These are phyloP conservation scores for Colletotrichum somersetense DNA, from an alignment of 2,329 filamentous ascomycete species.

Conservation along the genomic window DNA sequence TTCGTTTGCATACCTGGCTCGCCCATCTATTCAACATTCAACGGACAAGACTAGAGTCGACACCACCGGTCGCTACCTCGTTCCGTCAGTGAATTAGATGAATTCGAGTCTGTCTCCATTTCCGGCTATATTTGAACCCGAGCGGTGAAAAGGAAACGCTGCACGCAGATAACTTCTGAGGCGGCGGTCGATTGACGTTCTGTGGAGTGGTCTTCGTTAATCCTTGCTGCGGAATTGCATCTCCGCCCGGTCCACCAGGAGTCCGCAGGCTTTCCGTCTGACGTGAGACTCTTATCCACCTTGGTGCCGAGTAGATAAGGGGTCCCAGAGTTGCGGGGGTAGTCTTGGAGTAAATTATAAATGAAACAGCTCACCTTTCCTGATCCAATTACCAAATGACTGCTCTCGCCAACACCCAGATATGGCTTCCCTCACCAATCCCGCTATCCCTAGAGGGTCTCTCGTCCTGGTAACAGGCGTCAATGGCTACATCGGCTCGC, in stretches of 20 bases:
- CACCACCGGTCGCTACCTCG: too few species aligned
- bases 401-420: neutral
- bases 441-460: slow-evolving; percentile 5
- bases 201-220: neutral
- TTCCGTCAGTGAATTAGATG: neutral
- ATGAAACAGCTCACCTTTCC: neutral
- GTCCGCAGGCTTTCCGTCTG: neutral
- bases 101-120: neutral
- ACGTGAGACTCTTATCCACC: too few species aligned
- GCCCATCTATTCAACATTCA: neutral
- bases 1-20: too few species aligned
- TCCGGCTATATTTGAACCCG: neutral
- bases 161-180: neutral
- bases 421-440: neutral
- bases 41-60: neutral
- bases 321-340: neutral
- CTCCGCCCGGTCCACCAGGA: neutral
- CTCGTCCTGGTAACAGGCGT: slow-evolving; percentile 55
- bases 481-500: slow-evolving; percentile 57
- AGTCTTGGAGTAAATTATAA: too few species aligned
- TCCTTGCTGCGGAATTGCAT: neutral
- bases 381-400: too few species aligned
- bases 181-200: neutral
- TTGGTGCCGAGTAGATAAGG: neutral
- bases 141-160: too few species aligned